Conservation (phyloP, 179 eudicot species). For the Silene coronaria region DNA sequence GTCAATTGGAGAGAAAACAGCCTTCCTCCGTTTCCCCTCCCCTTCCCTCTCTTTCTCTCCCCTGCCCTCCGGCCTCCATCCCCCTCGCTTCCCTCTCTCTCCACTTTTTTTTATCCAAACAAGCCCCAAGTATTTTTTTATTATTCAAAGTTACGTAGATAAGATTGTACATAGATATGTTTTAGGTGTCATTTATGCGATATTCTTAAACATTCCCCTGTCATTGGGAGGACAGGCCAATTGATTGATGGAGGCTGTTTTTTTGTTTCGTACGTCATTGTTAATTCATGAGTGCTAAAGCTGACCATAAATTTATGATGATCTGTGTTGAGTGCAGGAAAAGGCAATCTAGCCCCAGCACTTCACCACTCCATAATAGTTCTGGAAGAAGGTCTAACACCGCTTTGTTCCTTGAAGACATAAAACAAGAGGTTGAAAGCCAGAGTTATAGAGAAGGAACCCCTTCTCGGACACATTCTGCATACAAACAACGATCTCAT, state of each 20-base stretch:
- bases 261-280: neutral
- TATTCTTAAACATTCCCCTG: neutral
- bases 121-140: neutral
- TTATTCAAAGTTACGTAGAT: neutral
- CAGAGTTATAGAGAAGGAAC: conserved; percentile 50
- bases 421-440: conserved; percentile 73
- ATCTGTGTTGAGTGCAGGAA: conserved; percentile 39
- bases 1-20: no score
- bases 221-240: neutral
- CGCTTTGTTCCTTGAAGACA: conserved; percentile 71
- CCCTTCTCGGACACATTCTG: conserved; percentile 46
- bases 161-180: neutral
- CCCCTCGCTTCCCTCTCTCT: no score
- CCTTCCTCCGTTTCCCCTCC: no score
- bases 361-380: conserved; percentile 57
- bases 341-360: conserved; percentile 51
- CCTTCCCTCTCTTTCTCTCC: no score
- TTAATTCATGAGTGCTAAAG: neutral
- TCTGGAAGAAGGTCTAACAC: conserved; percentile 55
- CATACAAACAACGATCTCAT: conserved; percentile 45
- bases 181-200: neutral
- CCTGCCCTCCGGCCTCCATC: no score
- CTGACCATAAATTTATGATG: neutral
- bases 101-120: no score
- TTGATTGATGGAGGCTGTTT: neutral